Base-by-base conservation (phyloP, 768 basidiomycete species). In the Tricholoma hemisulphureum region DNA sequence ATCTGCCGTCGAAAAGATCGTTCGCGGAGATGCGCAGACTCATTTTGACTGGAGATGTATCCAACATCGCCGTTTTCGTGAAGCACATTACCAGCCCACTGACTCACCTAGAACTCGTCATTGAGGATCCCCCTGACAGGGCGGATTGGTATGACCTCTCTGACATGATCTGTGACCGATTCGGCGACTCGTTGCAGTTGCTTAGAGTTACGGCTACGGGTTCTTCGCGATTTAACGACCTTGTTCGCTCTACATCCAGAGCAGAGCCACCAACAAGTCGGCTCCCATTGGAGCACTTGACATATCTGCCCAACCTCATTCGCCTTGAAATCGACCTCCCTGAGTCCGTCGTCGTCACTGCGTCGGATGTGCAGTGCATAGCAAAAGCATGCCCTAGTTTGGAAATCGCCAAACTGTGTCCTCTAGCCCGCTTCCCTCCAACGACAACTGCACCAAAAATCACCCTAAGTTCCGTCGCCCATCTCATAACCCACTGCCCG, bases 291-390 rank as follows among this genome's bases (percentile, higher is more conserved):
- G 81, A 85, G 60, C 72, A 81, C 57, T 69, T 92, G 23, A 73
- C 75, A 18, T 73, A 73, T 39, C 77, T 92, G 28, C 81, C 83
- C 21, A 70, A 69, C 39, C 77, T 92, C 56, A 65, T 74, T 28
- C 82, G 84, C n/a, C 75, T 92, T 46, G 88, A 89, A 34, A 80
- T 91, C 55, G 90, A 92, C 67, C 85, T 92, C 57, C 88, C 90
- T 11, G 88, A 91, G 67, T 90, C 88, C 4, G 77, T 84, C 53
- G 73, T 88, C 56, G 86, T 91, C 72, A 75, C 78, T 53, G 78
- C 83, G 24, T 69, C 75, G 51, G 90, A 92, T 69, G 68, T 91
- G 59, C 74, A 74, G 53, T 78, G 75, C 59, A 66, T 91, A 6
- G 83, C 86, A 14, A 75, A 75, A 43, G 82, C 83, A 28, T 88